Base-by-base conservation (phyloP, 306 rosid genomes). In the Carpinus viminea region DNA sequence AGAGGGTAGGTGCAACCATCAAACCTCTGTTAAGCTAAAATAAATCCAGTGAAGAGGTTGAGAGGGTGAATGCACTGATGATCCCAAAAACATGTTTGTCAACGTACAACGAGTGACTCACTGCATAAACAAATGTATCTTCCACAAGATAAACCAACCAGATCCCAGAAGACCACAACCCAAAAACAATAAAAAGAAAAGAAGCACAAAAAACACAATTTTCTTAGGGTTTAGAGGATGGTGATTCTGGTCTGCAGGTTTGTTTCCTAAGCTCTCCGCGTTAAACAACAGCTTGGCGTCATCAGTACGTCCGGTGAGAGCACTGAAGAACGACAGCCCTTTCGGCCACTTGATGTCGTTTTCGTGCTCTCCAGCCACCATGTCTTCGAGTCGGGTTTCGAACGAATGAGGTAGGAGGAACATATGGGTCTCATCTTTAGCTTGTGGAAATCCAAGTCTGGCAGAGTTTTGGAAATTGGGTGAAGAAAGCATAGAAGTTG, bases 291-390 rank as follows among this genome's bases (percentile, higher is more conserved):
- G 94, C 84, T 91, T 95, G 5, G 96, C 91, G 50, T 92, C 96
- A 69, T 91, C 97, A 0, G 89, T 74, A 54, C 93, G 87, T 50
- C 94, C 99, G 0, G 98, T 96, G 31, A 96, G 88, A 9, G 99
- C 97, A 72, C 85, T 96, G 86, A 91, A 93, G 88, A 96, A 87
- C 54, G 99, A 87, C 87, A 90, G 41, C 0, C 97, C 98, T 64
- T 90, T 96, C 0, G 97, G 99, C 99, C 99, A 96, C 72, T 96
- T 96, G 68, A 96, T 89, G 72, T 96, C 98, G 57, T 52, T 81
- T 71, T 93, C 98, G 59, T 91, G 97, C 79, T 85, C 95, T 28
- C 90, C 93, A 8, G 45, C 45, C 89, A 91, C 83, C 92, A 89
- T 85, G 70, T 87, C 97, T 79, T 90, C 98, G 24, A 92, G 86